Evolutionary conservation across 2,329 filamentous ascomycete genomes (phyloP).

Genomic region (Tolypocladium cylindrosporum): DNA sequence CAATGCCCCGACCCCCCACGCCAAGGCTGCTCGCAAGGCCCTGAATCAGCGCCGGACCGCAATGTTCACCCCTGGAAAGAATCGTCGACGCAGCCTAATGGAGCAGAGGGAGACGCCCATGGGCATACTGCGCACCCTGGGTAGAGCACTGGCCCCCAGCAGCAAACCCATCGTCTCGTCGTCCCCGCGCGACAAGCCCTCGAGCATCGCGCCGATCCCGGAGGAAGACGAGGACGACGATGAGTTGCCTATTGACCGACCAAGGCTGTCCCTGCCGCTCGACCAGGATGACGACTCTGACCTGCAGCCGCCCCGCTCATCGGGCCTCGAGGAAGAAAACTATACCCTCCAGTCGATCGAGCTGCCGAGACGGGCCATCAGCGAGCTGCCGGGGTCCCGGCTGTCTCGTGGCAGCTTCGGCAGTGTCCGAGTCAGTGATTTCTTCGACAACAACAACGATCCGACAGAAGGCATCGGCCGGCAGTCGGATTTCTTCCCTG

Average conservation of each 20-base stretch:
- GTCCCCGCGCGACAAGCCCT: constrained; percentile 21
- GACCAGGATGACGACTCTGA: constrained; percentile 40
- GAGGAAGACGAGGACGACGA: constrained; percentile 36
- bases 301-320: constrained; percentile 42
- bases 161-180: constrained; percentile 35
- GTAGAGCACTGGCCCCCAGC: constrained; percentile 40
- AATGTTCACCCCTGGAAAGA: constrained; percentile 49
- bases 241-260: constrained; percentile 37
- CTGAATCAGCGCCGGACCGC: constrained; percentile 49
- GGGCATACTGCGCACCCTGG: constrained; percentile 43
- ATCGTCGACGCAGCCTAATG: constrained; percentile 45
- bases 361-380: constrained; percentile 41
- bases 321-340: constrained; percentile 48
- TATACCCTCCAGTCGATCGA: constrained; percentile 51
- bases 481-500: constrained; percentile 43
- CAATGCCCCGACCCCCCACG: constrained; percentile 47
- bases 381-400: constrained; percentile 32
- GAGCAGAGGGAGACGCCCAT: constrained; percentile 46
- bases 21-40: constrained; percentile 47
- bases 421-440: constrained; percentile 44
- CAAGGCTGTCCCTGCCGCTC: constrained; percentile 45
- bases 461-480: constrained; percentile 31
- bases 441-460: constrained; percentile 23
- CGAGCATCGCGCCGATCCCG: constrained; percentile 16
- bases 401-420: constrained; percentile 44